Evolutionary conservation across 1,284 basidiomycete genomes (phyloP).

Genomic region (Boletus hoseneyae): DNA sequence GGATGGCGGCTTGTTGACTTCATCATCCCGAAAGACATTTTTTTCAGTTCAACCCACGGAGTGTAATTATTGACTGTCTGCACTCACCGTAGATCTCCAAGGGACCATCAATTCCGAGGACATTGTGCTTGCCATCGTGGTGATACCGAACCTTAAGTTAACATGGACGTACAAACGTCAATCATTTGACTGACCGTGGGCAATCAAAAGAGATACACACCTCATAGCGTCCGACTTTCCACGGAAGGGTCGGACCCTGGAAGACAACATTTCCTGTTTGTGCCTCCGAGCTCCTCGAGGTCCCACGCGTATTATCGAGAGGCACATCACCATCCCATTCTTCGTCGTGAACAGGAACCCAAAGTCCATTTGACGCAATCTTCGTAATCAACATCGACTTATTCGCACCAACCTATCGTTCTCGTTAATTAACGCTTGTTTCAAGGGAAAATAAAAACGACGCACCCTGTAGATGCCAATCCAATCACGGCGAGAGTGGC

Average conservation of each 20-base stretch:
- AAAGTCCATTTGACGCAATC: conserved; percentile 86
- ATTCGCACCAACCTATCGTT: conserved; percentile 76
- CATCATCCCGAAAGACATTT: conserved; percentile 3
- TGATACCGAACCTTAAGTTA: conserved; percentile 69
- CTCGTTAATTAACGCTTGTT: conserved; percentile 2
- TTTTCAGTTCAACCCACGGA: conserved; percentile 3
- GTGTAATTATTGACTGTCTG: not conserved
- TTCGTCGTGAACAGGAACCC: conserved; percentile 88
- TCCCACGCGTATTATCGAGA: conserved; percentile 43
- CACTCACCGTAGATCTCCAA: conserved; percentile 83
- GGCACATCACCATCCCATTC: conserved; percentile 92
- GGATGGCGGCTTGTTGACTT: conserved; percentile 66
- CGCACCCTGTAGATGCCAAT: conserved; percentile 85
- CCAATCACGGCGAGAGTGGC: conserved; percentile 96
- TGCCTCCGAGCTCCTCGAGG: conserved; percentile 38
- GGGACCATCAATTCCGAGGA: conserved; percentile 81
- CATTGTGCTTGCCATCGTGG: conserved; percentile 95
- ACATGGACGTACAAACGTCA: not conserved
- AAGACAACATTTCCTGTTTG: conserved; percentile 75
- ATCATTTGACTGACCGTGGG: not conserved
- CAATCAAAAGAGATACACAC: conserved; percentile 36
- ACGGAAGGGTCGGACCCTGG: conserved; percentile 77
- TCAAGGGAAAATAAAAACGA: not conserved
- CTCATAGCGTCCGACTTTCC: conserved; percentile 87
- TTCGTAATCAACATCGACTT: conserved; percentile 80